Percentiles rank a stretch among this genome's conserved stretches.
Conservation (phyloP, 2,329 filamentous ascomycete genomes). For the Cladosporium colombiae region DNA sequence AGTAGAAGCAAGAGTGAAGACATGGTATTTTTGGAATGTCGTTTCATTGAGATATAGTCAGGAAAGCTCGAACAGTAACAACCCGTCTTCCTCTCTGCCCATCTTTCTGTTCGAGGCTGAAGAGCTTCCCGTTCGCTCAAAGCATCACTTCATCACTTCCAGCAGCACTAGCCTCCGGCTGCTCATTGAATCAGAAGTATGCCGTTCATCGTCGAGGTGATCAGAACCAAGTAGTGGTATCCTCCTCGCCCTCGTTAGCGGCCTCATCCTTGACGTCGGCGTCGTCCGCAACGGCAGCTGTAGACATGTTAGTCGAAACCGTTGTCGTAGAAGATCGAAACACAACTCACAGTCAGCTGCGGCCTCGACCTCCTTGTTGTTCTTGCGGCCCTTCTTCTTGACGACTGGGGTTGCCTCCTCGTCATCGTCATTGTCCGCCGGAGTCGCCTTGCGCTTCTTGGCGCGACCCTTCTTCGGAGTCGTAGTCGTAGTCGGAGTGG, state of each 20-base stretch:
- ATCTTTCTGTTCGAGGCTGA: neutral
- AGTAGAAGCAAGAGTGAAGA: neutral
- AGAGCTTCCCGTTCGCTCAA: neutral
- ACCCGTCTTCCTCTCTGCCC: neutral
- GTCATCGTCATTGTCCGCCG: neutral
- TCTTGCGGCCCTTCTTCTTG: neutral
- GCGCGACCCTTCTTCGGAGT: constrained; percentile 6
- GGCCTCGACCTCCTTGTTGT: neutral
- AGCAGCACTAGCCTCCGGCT: neutral
- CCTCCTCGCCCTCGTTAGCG: neutral
- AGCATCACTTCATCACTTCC: neutral
- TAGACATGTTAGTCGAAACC: neutral
- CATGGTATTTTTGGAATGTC: neutral
- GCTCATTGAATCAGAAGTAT: neutral
- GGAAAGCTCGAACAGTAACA: neutral
- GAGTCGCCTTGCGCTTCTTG: constrained; percentile 27
- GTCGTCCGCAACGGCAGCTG: neutral
- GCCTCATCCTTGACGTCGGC: neutral
- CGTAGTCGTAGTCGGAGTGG: neutral
- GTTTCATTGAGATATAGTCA: neutral
- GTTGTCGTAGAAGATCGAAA: neutral
- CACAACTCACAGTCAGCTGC: neutral
- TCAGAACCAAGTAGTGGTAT: neutral
- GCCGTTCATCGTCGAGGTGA: neutral
- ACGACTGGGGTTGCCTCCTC: neutral